Percentiles rank a stretch among this genome's conserved stretches.
phyloP scores from a whole-genome alignment of 805 yeast species.

The Hanseniaspora guilliermondii region DNA sequence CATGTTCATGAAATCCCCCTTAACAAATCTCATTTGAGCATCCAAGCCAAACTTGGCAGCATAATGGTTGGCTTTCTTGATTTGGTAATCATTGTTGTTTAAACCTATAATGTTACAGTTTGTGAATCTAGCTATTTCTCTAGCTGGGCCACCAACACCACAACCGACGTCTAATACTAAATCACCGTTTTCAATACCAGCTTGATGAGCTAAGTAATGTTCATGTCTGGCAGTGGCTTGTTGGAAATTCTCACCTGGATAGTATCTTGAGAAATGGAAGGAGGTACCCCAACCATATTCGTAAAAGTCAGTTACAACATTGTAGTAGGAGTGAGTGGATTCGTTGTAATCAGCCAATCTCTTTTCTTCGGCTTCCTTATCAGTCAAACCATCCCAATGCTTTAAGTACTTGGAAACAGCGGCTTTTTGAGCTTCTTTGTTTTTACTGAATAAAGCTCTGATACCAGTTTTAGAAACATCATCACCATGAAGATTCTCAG shows the following conservation, averaged over 20 bases:
- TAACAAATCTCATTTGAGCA: conserved; percentile 70
- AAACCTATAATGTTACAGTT: conserved; percentile 77
- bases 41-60: conserved; percentile 54
- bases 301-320: conserved; percentile 92
- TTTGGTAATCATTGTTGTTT: conserved; percentile 94
- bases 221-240: conserved; percentile 97
- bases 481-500: conserved; percentile 78
- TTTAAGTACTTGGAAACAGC: conserved; percentile 86
- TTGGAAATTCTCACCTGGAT: conserved; percentile 81
- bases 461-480: conserved; percentile 56
- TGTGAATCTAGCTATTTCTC: conserved; percentile 88
- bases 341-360: conserved; percentile 78
- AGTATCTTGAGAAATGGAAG: conserved; percentile 92
- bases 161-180: conserved; percentile 95
- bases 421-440: conserved; percentile 63
- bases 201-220: conserved; percentile 81
- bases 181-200: conserved; percentile 66
- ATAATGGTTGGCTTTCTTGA: conserved; percentile 77
- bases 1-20: conserved; percentile 99
- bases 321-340: conserved; percentile 89
- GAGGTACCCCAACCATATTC: conserved; percentile 99
- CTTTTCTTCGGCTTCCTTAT: conserved; percentile 53
- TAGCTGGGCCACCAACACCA: conserved; percentile 99
- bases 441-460: conserved; percentile 62
- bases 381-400: conserved; percentile 92